Conservation (phyloP, 169 alveolate species). For the Sarcocystis neurona region DNA sequence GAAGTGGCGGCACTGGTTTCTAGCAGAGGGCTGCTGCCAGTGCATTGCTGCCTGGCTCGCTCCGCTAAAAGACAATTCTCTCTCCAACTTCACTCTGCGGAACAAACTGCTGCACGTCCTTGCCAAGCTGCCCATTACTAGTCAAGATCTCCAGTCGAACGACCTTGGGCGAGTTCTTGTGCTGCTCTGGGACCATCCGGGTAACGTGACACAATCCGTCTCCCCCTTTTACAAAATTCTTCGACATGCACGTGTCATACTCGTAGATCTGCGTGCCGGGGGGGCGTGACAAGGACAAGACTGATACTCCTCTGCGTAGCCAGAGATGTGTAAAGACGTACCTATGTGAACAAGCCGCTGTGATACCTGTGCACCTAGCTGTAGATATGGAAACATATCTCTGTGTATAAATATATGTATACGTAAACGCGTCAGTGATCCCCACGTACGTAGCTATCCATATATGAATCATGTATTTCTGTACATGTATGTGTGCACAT, state of each 20-base stretch:
- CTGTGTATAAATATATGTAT: too few species aligned
- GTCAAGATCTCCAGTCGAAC: conserved; percentile 46
- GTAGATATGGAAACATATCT: too few species aligned
- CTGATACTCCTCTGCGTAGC: too few species aligned
- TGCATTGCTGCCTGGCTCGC: conserved; percentile 60
- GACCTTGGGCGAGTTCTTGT: conserved; percentile 56
- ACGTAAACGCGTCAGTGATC: not conserved
- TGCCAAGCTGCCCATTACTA: conserved; percentile 44
- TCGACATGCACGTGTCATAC: too few species aligned
- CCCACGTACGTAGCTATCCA: not conserved
- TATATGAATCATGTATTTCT: not conserved
- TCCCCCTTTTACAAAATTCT: conserved; percentile 1
- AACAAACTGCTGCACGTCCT: conserved; percentile 34
- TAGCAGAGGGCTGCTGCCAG: conserved; percentile 61
- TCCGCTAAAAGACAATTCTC: conserved; percentile 45
- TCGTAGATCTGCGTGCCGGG: too few species aligned
- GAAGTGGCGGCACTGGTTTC: conserved; percentile 51
- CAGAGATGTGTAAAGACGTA: too few species aligned
- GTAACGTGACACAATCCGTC: conserved; percentile 8
- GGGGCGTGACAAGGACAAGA: too few species aligned
- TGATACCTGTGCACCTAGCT: too few species aligned
- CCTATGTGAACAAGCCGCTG: too few species aligned
- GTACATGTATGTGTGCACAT: not conserved
- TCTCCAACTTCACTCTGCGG: conserved; percentile 53
- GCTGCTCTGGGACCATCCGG: conserved; percentile 55